phyloP scores from a whole-genome alignment of 148 eudicot species.

The Cornus suecica region DNA sequence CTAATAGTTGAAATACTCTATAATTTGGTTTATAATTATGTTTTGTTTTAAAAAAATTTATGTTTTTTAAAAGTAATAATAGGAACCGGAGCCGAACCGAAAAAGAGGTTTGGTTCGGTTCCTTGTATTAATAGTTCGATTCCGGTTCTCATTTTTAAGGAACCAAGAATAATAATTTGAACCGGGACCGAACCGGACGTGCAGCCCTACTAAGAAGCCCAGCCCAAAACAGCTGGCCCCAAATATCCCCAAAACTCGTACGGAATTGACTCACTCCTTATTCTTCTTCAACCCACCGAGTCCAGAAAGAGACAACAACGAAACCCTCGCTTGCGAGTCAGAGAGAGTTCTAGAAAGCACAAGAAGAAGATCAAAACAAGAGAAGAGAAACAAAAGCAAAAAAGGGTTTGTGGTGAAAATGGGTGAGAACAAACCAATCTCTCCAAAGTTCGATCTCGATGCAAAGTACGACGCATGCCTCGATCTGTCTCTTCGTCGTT shows the following conservation, averaged over 20 bases:
- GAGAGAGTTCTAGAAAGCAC: not conserved
- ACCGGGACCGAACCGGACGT: no score
- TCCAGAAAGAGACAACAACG: not conserved
- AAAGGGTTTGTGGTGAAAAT: conserved; percentile 19
- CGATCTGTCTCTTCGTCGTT: conserved; percentile 77
- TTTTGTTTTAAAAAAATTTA: no score
- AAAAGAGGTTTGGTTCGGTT: no score
- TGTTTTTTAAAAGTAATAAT: no score
- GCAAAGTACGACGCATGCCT: conserved; percentile 87
- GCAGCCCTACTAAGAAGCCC: not conserved
- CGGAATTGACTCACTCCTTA: not conserved
- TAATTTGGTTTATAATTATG: no score
- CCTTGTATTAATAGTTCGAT: no score
- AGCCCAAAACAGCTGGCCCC: not conserved
- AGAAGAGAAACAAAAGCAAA: not conserved
- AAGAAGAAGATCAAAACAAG: not conserved
- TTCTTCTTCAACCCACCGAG: not conserved
- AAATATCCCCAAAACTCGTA: not conserved
- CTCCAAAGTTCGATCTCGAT: conserved; percentile 52
- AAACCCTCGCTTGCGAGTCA: not conserved
- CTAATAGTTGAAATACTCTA: no score
- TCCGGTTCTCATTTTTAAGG: no score
- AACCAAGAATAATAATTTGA: no score
- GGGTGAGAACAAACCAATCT: conserved; percentile 47
- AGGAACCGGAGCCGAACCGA: no score